phyloP scores from a whole-genome alignment of 805 yeast species.

The Nakazawaea wickerhamii region DNA sequence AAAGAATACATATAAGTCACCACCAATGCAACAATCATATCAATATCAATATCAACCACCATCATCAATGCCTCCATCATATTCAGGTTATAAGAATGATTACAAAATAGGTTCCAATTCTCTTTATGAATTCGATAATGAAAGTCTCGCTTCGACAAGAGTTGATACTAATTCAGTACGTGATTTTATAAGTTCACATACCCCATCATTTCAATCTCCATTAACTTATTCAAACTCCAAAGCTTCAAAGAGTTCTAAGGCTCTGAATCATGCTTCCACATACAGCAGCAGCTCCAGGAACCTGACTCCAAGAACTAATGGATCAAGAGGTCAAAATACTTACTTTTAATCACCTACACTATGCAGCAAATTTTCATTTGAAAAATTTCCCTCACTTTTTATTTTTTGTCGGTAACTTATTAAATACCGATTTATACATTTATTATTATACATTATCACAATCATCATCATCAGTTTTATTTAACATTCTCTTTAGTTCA shows the following conservation, averaged over 20 bases:
- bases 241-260: neutral
- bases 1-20: conserved; percentile 27
- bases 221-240: neutral
- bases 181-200: conserved; percentile 1
- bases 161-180: conserved; percentile 5
- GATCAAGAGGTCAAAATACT: conserved; percentile 9
- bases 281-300: neutral
- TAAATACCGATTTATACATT: too few relatives aligned
- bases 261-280: neutral
- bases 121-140: neutral
- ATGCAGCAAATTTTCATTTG: too few relatives aligned
- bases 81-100: conserved; percentile 4
- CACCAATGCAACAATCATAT: conserved; percentile 17
- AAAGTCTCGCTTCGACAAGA: neutral
- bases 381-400: neutral
- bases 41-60: conserved; percentile 10
- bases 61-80: conserved; percentile 2
- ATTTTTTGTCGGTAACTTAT: too few relatives aligned
- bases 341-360: too few relatives aligned
- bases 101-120: neutral
- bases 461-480: too few relatives aligned
- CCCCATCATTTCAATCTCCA: neutral
- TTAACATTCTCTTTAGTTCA: too few relatives aligned
- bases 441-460: too few relatives aligned
- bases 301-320: neutral